Evolutionary conservation across 208 protist species (phyloP).

Genomic region (Acanthamoeba healyi): DNA sequence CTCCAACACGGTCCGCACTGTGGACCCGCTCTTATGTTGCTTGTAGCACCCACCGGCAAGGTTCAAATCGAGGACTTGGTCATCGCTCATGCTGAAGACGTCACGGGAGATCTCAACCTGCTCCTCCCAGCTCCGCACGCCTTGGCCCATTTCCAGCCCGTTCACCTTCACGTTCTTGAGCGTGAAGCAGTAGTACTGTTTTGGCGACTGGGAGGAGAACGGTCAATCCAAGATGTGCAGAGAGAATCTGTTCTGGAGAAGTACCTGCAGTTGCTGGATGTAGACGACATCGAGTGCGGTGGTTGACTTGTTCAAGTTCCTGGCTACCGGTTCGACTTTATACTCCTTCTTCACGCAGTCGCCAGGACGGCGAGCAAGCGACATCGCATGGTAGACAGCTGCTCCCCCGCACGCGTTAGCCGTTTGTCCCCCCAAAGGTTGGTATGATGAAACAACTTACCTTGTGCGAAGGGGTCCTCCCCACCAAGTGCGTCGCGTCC

Average conservation of each 20-base stretch:
- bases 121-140: constrained; percentile 16
- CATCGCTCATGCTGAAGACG: not conserved
- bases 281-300: constrained; percentile 15
- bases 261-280: constrained; percentile 23
- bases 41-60: not conserved
- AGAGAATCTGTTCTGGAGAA: not conserved
- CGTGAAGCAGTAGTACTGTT: constrained; percentile 60
- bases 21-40: not conserved
- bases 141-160: constrained; percentile 20
- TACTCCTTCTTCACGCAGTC: constrained; percentile 64
- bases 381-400: constrained; percentile 61
- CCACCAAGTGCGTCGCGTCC: not conserved
- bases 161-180: constrained; percentile 65
- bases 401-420: not conserved
- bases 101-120: not conserved
- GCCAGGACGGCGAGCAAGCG: constrained; percentile 14
- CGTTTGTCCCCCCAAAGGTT: not conserved
- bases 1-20: constrained; percentile 61
- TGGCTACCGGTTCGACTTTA: constrained; percentile 1
- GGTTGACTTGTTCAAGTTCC: not conserved
- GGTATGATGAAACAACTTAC: not conserved
- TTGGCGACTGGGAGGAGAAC: not conserved
- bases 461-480: constrained; percentile 72
- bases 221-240: not conserved
- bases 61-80: not conserved